A percentile compares a stretch with the other conserved stretches of the same genome.
Evolutionary conservation across 2,329 filamentous ascomycete species (phyloP).

Genomic region (Phialophora verrucosa): DNA sequence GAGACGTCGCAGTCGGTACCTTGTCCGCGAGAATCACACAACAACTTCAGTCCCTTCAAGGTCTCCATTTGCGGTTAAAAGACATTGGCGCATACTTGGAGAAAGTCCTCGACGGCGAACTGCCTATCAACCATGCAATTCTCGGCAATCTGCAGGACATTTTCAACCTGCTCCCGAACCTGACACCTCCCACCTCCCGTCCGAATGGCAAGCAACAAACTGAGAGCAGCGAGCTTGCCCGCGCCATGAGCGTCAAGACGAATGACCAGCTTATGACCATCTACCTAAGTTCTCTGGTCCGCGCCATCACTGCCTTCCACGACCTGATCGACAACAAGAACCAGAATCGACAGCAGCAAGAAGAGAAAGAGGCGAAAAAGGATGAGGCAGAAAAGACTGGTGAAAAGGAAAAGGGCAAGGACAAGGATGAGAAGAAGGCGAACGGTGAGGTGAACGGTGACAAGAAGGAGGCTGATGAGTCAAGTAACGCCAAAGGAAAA

Average conservation of each 20-base stretch:
- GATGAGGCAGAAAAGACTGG: slow-evolving; percentile 67
- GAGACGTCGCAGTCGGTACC: slow-evolving; percentile 95
- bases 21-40: slow-evolving; percentile 96
- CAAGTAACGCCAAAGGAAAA: slow-evolving; percentile 62
- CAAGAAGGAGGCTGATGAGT: slow-evolving; percentile 60
- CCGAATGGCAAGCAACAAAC: slow-evolving; percentile 62
- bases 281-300: slow-evolving; percentile 94
- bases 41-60: slow-evolving; percentile 95
- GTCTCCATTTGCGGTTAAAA: slow-evolving; percentile 88
- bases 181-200: slow-evolving; percentile 71
- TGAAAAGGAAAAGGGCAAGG: slow-evolving; percentile 67
- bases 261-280: slow-evolving; percentile 99
- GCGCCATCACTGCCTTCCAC: slow-evolving; percentile 98
- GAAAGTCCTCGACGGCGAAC: slow-evolving; percentile 89
- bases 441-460: slow-evolving; percentile 58
- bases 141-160: slow-evolving; percentile 98
- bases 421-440: slow-evolving; percentile 59
- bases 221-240: slow-evolving; percentile 83
- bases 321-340: slow-evolving; percentile 99
- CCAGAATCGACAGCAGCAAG: slow-evolving; percentile 95
- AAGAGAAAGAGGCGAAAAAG: slow-evolving; percentile 87
- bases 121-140: slow-evolving; percentile 96
- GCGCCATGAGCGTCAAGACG: slow-evolving; percentile 98
- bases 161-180: slow-evolving; percentile 96
- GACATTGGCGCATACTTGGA: slow-evolving; percentile 96